phyloP scores from a whole-genome alignment of 768 basidiomycete species.

The Stropharia rugosoannulata region DNA sequence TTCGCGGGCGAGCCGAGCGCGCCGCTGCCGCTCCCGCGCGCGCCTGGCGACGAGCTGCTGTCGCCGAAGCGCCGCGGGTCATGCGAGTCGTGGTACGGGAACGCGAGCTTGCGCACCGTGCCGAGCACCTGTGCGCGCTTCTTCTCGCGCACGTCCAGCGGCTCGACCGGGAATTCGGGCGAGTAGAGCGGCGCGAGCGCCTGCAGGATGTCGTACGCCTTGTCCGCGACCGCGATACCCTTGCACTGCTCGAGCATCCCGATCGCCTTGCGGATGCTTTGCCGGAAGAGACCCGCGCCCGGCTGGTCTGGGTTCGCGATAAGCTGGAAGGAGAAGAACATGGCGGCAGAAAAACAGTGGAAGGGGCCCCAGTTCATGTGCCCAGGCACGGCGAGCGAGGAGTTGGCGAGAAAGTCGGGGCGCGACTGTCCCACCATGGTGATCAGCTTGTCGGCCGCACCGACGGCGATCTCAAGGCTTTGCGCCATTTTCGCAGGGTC shows the following conservation, averaged over 20 bases:
- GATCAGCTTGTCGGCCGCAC: constrained; percentile 76
- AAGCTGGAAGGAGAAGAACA: constrained; percentile 91
- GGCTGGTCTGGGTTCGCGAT: constrained; percentile 80
- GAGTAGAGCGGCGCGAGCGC: constrained; percentile 76
- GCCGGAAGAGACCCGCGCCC: constrained; percentile 73
- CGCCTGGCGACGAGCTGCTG: constrained; percentile 37
- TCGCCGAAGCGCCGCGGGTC: constrained; percentile 47
- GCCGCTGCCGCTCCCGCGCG: constrained; percentile 43
- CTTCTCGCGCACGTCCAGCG: constrained; percentile 52
- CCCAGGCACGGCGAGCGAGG: constrained; percentile 69
- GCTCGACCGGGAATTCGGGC: constrained; percentile 53
- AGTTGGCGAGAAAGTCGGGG: constrained; percentile 72
- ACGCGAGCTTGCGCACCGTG: constrained; percentile 72
- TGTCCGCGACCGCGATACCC: constrained; percentile 69
- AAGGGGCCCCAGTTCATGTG: constrained; percentile 86
- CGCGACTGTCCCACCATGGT: constrained; percentile 74
- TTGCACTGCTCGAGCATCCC: constrained; percentile 63
- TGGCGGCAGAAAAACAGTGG: constrained; percentile 83
- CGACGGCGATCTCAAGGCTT: constrained; percentile 72
- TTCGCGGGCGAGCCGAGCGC: constrained; percentile 54
- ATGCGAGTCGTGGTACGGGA: constrained; percentile 77
- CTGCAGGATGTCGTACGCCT: constrained; percentile 67
- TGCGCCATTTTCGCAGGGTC: constrained; percentile 48
- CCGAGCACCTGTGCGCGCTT: constrained; percentile 60
- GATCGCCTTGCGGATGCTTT: constrained; percentile 70